Evolutionary conservation across 345 rosid genomes (phyloP).

Genomic region (Hibiscus mutabilis): DNA sequence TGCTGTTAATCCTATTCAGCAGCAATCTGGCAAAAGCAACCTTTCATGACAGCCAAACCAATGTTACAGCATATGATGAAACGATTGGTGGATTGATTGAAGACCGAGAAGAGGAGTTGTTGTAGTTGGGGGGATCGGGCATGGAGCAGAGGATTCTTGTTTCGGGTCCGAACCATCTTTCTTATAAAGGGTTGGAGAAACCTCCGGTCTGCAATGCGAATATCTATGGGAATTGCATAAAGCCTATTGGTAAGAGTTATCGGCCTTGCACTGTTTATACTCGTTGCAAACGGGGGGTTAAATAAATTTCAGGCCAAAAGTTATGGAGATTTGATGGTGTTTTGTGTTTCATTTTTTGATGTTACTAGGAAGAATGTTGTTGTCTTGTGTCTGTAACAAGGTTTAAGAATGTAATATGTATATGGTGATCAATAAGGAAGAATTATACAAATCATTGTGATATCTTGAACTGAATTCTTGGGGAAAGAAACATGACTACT

Average conservation of each 20-base stretch:
- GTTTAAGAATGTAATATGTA: neutral
- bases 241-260: neutral
- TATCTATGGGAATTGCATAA: constrained; percentile 6
- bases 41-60: neutral
- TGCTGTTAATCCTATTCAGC: neutral
- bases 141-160: too few relatives aligned
- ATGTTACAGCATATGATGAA: neutral
- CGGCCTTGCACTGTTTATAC: constrained; percentile 2
- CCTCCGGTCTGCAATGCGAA: neutral
- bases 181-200: neutral
- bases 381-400: neutral
- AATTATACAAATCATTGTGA: neutral
- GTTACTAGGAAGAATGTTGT: neutral
- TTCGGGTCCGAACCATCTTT: neutral
- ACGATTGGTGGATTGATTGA: neutral
- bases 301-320: neutral
- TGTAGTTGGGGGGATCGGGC: neutral
- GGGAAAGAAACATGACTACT: too few relatives aligned
- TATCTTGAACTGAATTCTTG: neutral
- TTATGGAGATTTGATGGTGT: neutral
- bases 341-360: neutral
- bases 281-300: constrained; percentile 6
- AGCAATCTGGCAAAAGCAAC: neutral
- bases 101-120: neutral
- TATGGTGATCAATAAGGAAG: neutral